Evolutionary conservation across 306 rosid genomes (phyloP).

Genomic region (Trifolium repens): DNA sequence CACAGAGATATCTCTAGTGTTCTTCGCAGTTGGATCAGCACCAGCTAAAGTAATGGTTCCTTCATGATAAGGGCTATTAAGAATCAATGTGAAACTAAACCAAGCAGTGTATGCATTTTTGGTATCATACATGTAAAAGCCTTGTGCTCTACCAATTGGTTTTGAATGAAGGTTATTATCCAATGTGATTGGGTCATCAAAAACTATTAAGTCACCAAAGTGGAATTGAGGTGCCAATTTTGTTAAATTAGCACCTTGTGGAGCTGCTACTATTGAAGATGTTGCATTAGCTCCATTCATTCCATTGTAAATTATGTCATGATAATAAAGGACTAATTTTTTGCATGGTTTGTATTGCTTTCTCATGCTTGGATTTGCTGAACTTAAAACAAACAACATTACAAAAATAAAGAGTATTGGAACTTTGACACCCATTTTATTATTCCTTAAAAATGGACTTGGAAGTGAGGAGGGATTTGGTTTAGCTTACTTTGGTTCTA

Average conservation of each 20-base stretch:
- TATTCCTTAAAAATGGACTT: too few relatives aligned
- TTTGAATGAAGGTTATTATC: constrained; percentile 71
- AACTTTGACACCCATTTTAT: constrained; percentile 43
- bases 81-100: too few relatives aligned
- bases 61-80: too few relatives aligned
- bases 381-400: constrained; percentile 38
- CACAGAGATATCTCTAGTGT: constrained; percentile 66
- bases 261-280: constrained; percentile 72
- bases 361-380: constrained; percentile 42
- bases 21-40: constrained; percentile 26
- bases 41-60: too few relatives aligned
- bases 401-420: constrained; percentile 20
- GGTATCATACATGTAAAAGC: too few relatives aligned
- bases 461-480: too few relatives aligned
- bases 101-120: too few relatives aligned
- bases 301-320: constrained; percentile 72
- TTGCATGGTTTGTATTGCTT: constrained; percentile 61
- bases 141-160: constrained; percentile 38
- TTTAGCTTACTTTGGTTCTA: too few relatives aligned
- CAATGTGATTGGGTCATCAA: constrained; percentile 75
- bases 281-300: constrained; percentile 68
- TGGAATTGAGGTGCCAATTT: constrained; percentile 45
- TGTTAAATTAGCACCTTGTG: constrained; percentile 62
- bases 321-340: constrained; percentile 58
- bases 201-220: constrained; percentile 39